Evolutionary conservation across 768 basidiomycete genomes (phyloP).

Genomic region (Pulveroboletus ravenelii): DNA sequence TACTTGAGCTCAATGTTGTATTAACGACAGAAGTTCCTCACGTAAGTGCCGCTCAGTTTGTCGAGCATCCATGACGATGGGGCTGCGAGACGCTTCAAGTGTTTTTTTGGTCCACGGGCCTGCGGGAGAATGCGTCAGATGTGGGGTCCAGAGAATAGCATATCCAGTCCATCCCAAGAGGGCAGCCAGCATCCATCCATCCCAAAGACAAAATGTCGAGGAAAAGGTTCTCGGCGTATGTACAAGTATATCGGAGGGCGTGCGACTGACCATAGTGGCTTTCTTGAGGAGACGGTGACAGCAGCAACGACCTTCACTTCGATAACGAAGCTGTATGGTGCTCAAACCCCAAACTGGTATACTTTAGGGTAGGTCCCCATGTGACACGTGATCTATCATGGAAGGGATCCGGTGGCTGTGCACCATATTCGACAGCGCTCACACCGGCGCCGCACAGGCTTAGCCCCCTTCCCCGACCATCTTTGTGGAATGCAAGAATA

Average conservation of each 20-base stretch:
- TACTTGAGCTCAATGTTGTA: constrained; percentile 3
- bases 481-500: constrained; percentile 23
- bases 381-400: constrained; percentile 20
- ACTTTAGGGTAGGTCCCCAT: constrained; percentile 23
- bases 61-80: constrained; percentile 99
- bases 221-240: neutral
- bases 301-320: constrained; percentile 22
- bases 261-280: constrained; percentile 30
- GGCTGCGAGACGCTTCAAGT: constrained; percentile 95
- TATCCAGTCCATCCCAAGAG: constrained; percentile 18
- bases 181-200: constrained; percentile 26
- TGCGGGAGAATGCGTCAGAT: constrained; percentile 32
- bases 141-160: neutral
- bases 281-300: constrained; percentile 26
- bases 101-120: constrained; percentile 99
- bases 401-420: constrained; percentile 10
- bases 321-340: constrained; percentile 8
- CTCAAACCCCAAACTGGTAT: neutral
- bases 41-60: constrained; percentile 94
- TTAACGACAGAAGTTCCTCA: constrained; percentile 37
- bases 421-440: neutral
- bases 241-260: neutral
- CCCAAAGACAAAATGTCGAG: neutral
- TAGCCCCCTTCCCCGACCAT: neutral
- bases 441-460: neutral